These are phyloP conservation scores for Penicillium sp. DNA, from an alignment of 2,329 filamentous ascomycete species.

Conservation along the genomic window DNA sequence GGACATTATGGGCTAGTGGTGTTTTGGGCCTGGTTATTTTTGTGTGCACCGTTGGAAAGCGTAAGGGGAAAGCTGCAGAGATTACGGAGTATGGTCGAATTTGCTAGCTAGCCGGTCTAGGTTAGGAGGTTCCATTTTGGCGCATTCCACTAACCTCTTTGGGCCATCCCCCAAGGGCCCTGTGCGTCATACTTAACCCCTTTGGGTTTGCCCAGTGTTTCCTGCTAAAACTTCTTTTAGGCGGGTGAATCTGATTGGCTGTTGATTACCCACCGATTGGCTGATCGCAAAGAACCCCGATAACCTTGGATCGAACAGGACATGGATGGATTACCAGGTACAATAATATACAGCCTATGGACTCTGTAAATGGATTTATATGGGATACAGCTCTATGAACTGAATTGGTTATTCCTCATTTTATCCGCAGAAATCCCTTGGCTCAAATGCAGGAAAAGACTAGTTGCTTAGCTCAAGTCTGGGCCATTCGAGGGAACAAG, in stretches of 20 bases:
- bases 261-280: not conserved
- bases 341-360: not conserved
- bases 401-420: not conserved
- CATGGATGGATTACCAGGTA: not conserved
- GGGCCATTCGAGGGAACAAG: not conserved
- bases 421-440: not conserved
- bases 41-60: not conserved
- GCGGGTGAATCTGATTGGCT: not conserved
- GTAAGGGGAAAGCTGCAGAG: slow-evolving; percentile 20
- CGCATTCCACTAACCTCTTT: slow-evolving; percentile 1
- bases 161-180: slow-evolving; percentile 5
- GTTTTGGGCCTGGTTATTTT: slow-evolving; percentile 8
- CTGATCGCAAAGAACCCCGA: not conserved
- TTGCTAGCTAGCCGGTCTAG: slow-evolving; percentile 4
- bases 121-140: slow-evolving; percentile 2
- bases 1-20: slow-evolving; percentile 11
- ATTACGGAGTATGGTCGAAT: slow-evolving; percentile 12
- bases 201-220: not conserved
- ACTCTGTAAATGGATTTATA: not conserved
- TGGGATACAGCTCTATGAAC: not conserved
- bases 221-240: not conserved
- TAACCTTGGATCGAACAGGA: not conserved
- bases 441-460: not conserved
- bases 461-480: not conserved
- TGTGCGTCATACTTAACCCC: slow-evolving; percentile 16